Evolutionary conservation across 176 grass and related monocot species (phyloP).

Genomic region (Oryza glumipatula): DNA sequence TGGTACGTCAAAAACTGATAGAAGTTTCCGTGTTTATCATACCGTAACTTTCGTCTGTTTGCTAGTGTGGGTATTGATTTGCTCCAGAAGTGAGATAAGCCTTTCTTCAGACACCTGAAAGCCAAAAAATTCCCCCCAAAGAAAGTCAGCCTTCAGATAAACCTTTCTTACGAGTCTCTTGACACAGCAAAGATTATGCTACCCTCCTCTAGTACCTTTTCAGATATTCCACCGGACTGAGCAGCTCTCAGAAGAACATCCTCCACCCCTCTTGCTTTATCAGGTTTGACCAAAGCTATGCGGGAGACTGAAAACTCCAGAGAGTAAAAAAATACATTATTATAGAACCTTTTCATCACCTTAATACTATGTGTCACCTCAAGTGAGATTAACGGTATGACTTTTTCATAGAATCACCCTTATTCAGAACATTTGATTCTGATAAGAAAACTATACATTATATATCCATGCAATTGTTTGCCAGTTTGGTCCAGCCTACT

Average conservation of each 20-base stretch:
- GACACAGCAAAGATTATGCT: neutral
- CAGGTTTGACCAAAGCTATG: constrained; percentile 77
- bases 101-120: constrained; percentile 82
- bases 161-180: neutral
- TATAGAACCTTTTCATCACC: neutral
- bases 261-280: constrained; percentile 96
- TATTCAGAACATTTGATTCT: neutral
- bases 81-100: constrained; percentile 80
- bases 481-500: neutral
- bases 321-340: constrained; percentile 8
- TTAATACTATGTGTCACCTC: neutral
- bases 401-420: constrained; percentile 9
- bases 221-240: constrained; percentile 87
- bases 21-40: constrained; percentile 33
- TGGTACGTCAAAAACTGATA: neutral
- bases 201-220: constrained; percentile 58
- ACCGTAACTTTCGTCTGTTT: constrained; percentile 91
- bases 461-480: neutral
- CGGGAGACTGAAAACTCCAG: constrained; percentile 30
- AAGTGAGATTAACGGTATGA: neutral
- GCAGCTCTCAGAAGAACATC: constrained; percentile 89
- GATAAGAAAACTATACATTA: neutral
- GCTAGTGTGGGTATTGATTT: constrained; percentile 80
- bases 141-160: neutral
- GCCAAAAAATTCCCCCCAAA: neutral